Conservation (phyloP, 306 rosid genomes). For the Inga oerstediana region DNA sequence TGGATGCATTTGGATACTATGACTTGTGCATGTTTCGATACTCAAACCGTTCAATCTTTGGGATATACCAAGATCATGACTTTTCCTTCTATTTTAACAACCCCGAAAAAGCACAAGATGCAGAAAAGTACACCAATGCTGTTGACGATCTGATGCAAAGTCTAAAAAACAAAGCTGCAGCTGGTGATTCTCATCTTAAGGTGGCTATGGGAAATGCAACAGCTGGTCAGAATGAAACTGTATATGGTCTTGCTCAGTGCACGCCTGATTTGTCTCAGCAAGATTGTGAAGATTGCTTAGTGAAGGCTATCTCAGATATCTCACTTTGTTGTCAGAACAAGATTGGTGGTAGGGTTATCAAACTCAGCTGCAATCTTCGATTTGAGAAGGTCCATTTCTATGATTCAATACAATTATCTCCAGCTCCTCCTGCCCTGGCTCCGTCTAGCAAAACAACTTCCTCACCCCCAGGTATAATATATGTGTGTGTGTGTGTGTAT, state of each 20-base stretch:
- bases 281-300: conserved; percentile 29
- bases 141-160: neutral
- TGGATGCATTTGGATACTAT: neutral
- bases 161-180: neutral
- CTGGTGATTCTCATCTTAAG: conserved; percentile 19
- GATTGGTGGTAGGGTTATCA: neutral
- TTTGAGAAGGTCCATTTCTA: neutral
- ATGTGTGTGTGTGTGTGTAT: neutral
- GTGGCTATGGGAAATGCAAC: neutral
- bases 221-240: neutral
- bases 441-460: neutral
- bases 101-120: neutral
- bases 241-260: conserved; percentile 38
- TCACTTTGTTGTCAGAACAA: neutral
- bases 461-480: neutral
- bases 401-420: neutral
- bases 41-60: conserved; percentile 6
- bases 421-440: neutral
- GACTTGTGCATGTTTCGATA: neutral
- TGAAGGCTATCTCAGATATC: neutral
- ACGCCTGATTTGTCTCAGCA: conserved; percentile 26
- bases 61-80: neutral
- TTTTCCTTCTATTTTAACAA: neutral
- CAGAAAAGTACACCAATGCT: neutral
- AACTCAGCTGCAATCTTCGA: conserved; percentile 31